Percentiles rank a stretch among this genome's conserved stretches.
Conservation (phyloP, 2,329 filamentous ascomycete genomes). For the Bipolaris sorokiniana region DNA sequence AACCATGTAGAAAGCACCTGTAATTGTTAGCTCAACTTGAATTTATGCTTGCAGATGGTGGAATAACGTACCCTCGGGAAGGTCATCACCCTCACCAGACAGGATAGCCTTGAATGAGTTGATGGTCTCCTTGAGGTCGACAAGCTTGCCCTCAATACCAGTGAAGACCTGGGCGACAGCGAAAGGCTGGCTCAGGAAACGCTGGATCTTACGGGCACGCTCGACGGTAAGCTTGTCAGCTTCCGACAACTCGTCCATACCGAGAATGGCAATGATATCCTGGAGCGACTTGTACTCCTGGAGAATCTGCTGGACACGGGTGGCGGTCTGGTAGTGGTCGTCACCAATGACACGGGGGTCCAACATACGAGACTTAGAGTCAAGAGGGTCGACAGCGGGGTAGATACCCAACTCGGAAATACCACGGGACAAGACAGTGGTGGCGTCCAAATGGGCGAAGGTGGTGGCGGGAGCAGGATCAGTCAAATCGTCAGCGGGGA, state of each 20-base stretch:
- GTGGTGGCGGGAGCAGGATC: slow-evolving; percentile 99
- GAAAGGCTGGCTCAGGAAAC: slow-evolving; percentile 99
- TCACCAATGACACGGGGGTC: slow-evolving; percentile 98
- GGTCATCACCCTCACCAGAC: slow-evolving; percentile 90
- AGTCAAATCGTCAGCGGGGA: slow-evolving; percentile 99
- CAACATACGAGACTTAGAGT: slow-evolving; percentile 99
- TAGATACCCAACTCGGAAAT: slow-evolving; percentile 99
- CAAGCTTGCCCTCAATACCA: slow-evolving; percentile 93
- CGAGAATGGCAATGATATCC: slow-evolving; percentile 99
- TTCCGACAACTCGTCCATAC: slow-evolving; percentile 99
- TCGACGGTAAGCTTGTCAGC: slow-evolving; percentile 99
- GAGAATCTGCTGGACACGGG: slow-evolving; percentile 97
- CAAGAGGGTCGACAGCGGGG: slow-evolving; percentile 98
- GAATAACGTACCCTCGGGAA: slow-evolving; percentile 79
- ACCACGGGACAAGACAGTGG: slow-evolving; percentile 99
- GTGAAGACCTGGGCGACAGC: slow-evolving; percentile 86
- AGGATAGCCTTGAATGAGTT: slow-evolving; percentile 96
- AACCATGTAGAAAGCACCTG: slow-evolving; percentile 92
- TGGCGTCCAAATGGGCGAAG: slow-evolving; percentile 99
- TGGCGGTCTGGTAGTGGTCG: slow-evolving; percentile 95
- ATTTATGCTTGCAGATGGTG: background rate
- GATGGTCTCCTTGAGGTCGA: slow-evolving; percentile 99
- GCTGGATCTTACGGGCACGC: slow-evolving; percentile 99
- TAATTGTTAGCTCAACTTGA: slow-evolving; percentile 25
- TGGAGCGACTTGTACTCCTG: slow-evolving; percentile 99